A percentile compares a stretch with the other conserved stretches of the same genome.
These are phyloP conservation scores for Patellifolia procumbens DNA, from an alignment of 179 eudicot species.

Conservation along the genomic window DNA sequence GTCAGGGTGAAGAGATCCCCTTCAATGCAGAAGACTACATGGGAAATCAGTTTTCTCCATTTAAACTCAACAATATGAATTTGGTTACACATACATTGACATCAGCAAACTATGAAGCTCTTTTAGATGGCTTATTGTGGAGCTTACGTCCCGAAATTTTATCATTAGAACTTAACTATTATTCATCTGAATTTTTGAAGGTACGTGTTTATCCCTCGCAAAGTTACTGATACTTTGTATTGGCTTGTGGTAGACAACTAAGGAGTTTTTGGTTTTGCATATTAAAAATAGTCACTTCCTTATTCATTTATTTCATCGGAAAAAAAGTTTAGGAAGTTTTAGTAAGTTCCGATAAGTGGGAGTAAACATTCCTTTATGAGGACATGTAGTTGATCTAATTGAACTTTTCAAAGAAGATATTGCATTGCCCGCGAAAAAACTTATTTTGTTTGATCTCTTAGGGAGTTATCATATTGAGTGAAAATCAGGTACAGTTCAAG, in stretches of 20 bases:
- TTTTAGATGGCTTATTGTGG: slow-evolving; percentile 33
- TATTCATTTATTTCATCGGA: no score
- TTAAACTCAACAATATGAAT: slow-evolving; percentile 19
- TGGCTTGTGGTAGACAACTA: neutral
- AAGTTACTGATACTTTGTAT: neutral
- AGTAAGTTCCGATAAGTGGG: no score
- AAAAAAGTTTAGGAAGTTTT: no score
- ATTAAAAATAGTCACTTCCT: neutral
- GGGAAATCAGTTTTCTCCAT: slow-evolving; percentile 9
- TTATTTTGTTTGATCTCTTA: neutral
- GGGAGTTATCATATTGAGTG: no score
- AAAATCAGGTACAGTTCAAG: neutral
- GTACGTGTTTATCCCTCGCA: slow-evolving; percentile 18
- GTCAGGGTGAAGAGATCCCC: neutral
- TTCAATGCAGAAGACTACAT: slow-evolving; percentile 12
- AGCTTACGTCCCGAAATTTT: slow-evolving; percentile 25
- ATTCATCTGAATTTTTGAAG: slow-evolving; percentile 22
- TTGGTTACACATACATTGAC: slow-evolving; percentile 5
- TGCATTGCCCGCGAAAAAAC: no score
- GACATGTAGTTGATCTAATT: neutral
- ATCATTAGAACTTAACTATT: slow-evolving; percentile 17
- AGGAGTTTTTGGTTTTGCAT: neutral
- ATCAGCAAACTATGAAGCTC: slow-evolving; percentile 18
- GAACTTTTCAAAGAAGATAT: neutral
- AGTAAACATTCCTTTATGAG: no score